Evolutionary conservation across 495 filamentous ascomycete genomes (phyloP).

Genomic region (Penicillium soppii): DNA sequence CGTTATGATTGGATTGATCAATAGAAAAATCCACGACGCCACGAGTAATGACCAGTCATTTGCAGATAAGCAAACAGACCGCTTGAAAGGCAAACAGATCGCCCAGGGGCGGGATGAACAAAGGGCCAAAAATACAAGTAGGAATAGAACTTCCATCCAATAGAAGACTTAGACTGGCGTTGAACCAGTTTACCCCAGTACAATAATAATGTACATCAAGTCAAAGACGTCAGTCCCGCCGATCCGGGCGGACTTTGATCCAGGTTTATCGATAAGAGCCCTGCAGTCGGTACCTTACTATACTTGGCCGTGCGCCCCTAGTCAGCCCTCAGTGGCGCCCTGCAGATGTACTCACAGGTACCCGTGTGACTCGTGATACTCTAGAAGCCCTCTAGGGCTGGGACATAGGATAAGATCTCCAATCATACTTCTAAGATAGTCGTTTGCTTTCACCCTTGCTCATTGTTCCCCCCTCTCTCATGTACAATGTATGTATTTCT

Average conservation of each 20-base stretch:
- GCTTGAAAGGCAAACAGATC: constrained; percentile 25
- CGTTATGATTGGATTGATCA: constrained; percentile 7
- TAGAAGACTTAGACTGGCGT: not conserved
- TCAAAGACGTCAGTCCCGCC: constrained; percentile 9
- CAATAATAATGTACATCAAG: not conserved
- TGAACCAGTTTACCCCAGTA: not conserved
- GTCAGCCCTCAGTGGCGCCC: constrained; percentile 13
- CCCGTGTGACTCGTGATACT: constrained; percentile 9
- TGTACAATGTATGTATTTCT: constrained; percentile 1
- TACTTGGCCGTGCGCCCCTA: constrained; percentile 17
- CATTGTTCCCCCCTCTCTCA: too few species aligned
- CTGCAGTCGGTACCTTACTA: constrained; percentile 30
- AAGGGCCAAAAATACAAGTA: not conserved
- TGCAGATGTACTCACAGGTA: constrained; percentile 32
- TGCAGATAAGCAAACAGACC: constrained; percentile 14
- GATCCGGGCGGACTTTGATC: constrained; percentile 14
- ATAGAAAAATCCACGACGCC: not conserved
- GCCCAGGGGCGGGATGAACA: not conserved
- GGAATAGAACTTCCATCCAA: not conserved
- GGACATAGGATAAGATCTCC: too few species aligned
- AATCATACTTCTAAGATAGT: too few species aligned
- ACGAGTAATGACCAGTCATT: constrained; percentile 2
- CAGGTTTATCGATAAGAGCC: constrained; percentile 26
- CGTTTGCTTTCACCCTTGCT: too few species aligned
- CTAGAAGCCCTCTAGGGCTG: not conserved